Conservation (phyloP, 2,329 filamentous ascomycete species). For the Diaporthe sp. region DNA sequence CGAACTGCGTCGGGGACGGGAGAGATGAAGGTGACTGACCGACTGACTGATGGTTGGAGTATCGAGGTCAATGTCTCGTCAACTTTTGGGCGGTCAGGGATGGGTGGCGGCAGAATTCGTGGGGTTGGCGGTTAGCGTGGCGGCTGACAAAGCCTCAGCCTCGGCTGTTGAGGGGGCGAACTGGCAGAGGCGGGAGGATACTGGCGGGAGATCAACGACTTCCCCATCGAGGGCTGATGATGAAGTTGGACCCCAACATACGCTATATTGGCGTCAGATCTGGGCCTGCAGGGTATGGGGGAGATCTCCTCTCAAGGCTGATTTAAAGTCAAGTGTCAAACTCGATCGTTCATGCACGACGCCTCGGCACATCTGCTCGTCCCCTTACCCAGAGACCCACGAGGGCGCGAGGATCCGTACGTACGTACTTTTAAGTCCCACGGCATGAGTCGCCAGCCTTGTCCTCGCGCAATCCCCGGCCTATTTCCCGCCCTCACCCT, state of each 20-base stretch:
- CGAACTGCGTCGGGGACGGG: not conserved
- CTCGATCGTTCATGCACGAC: slow-evolving; percentile 29
- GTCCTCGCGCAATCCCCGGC: slow-evolving; percentile 33
- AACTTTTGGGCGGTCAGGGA: slow-evolving; percentile 32
- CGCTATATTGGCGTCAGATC: slow-evolving; percentile 34
- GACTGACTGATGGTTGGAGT: not conserved
- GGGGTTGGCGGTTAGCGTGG: not conserved
- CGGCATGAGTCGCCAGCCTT: slow-evolving; percentile 39
- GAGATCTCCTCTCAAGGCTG: slow-evolving; percentile 33
- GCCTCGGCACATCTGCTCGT: slow-evolving; percentile 25
- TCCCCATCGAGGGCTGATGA: not conserved
- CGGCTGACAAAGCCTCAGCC: slow-evolving; percentile 31
- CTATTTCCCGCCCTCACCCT: slow-evolving; percentile 37
- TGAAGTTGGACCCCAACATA: slow-evolving; percentile 18
- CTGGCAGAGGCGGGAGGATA: slow-evolving; percentile 4
- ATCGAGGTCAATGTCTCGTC: slow-evolving; percentile 21
- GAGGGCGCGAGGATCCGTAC: slow-evolving; percentile 34
- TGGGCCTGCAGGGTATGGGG: slow-evolving; percentile 30
- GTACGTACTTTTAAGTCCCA: slow-evolving; percentile 33
- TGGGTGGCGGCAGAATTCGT: slow-evolving; percentile 21
- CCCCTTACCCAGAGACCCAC: slow-evolving; percentile 40
- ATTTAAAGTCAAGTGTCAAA: slow-evolving; percentile 31
- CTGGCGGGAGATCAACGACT: slow-evolving; percentile 21
- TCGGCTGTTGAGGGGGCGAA: slow-evolving; percentile 22
- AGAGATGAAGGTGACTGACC: not conserved